Conservation (phyloP, 2,329 filamentous ascomycete genomes). For the Sordariomycetes sp. region DNA sequence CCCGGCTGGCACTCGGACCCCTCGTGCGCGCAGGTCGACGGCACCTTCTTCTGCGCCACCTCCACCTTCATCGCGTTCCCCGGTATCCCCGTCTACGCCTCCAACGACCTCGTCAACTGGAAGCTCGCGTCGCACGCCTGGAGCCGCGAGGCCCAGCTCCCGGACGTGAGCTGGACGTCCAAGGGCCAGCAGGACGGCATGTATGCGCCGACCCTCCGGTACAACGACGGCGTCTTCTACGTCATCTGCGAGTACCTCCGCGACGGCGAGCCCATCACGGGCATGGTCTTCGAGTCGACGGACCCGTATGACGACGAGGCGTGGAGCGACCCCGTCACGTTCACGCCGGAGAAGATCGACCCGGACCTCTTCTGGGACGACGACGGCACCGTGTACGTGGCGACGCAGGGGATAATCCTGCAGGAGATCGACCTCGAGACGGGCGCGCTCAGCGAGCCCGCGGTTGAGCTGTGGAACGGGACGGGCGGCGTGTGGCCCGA, state of each 20-base stretch:
- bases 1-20: conserved; percentile 40
- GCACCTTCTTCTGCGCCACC: conserved; percentile 37
- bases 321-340: conserved; percentile 16
- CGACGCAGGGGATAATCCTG: conserved; percentile 14
- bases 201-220: conserved; percentile 29
- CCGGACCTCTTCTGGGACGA: conserved; percentile 41
- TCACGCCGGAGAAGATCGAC: conserved; percentile 23
- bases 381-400: conserved; percentile 41
- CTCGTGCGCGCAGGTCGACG: conserved; percentile 28
- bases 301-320: conserved; percentile 12
- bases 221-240: conserved; percentile 16
- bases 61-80: conserved; percentile 43
- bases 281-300: conserved; percentile 8
- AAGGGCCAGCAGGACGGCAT: conserved; percentile 9
- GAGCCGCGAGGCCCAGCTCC: conserved; percentile 5
- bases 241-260: conserved; percentile 12
- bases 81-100: conserved; percentile 39
- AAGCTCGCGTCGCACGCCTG: conserved; percentile 18
- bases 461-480: conserved; percentile 30
- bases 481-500: conserved; percentile 22
- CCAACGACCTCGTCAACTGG: conserved; percentile 38
- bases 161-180: background rate
- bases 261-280: conserved; percentile 5
- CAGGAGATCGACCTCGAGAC: conserved; percentile 22
- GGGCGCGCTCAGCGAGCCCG: conserved; percentile 17